Base-by-base conservation (phyloP, 305 asterid species). In the Solanum hybrid region DNA sequence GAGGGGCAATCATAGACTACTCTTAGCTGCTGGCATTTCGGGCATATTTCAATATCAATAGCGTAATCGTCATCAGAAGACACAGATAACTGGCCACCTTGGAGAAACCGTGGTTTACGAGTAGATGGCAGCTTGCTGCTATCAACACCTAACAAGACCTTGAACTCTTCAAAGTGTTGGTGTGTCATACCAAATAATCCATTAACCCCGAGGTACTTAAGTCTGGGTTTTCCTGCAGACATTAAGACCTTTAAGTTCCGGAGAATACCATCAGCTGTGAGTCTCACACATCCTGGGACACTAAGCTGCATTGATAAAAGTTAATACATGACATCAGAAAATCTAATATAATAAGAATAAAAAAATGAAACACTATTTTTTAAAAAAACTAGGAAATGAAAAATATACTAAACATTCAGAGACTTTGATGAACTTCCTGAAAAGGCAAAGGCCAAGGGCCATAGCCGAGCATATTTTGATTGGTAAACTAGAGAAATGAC, bases 1-100 rank as follows among this genome's bases (percentile, higher is more conserved):
- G 92, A 46, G 1, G 99, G 96, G 91, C 99, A 97, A 89, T 97
- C 99, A 37, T 93, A 97, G 27, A 96, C 97, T 86, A 92, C 94
- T 69, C 93, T 92, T 26, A 92, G 88, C 20, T 90, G 88, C 90
- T 92, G 91, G 93, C 99, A 97, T 89, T 76, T 93, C 1, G 98
- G 98, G 92, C 99, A 96, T 73, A 81, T 81, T 90, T 96, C 98
- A 36, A 96, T 86, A 90, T 96, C 98, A 26, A 97, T 91, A 16
- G 88, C 92, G 14, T 94, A 96, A 8, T 94, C 98, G 76, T 95
- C 96, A 17, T 95, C 96, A 75, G 94, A 75, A 75, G 98, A 91
- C 79, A 95, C 94, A 92, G 93, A 89, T 27, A 92, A 12, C 86
- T 94, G 93, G 13, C 72, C 94, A 9, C 88, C 91, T 14, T 93